A percentile compares a stretch with the other conserved stretches of the same genome.
Conservation (phyloP, 208 protist species). For the Leishmania lainsoni region DNA sequence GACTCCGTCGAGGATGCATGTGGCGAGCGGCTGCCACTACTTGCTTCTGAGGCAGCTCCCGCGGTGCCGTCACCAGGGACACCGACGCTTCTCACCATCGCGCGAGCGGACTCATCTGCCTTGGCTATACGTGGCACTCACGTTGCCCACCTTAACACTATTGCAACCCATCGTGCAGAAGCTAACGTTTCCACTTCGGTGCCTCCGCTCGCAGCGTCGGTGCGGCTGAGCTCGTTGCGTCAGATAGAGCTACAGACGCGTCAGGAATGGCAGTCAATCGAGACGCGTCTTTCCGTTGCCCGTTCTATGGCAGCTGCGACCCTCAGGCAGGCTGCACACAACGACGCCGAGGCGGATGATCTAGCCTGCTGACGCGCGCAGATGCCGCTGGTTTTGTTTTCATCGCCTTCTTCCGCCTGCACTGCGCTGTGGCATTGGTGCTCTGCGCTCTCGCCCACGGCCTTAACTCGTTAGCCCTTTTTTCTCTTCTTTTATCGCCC, state of each 20-base stretch:
- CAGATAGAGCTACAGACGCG: constrained; percentile 5
- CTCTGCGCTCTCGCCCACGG: not conserved
- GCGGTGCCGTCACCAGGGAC: not conserved
- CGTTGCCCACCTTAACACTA: not conserved
- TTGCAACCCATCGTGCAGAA: not conserved
- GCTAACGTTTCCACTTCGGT: not conserved
- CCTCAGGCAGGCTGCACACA: not conserved
- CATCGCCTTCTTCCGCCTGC: not conserved
- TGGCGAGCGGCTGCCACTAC: not conserved
- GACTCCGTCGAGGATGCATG: not conserved
- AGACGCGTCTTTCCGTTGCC: constrained; percentile 12
- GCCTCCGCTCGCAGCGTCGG: not conserved
- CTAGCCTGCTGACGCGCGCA: not conserved
- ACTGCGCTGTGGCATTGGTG: not conserved
- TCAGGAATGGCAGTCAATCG: constrained; percentile 16
- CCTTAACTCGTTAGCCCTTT: not conserved
- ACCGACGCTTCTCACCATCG: too few species aligned
- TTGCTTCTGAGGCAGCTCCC: not conserved
- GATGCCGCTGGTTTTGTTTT: not conserved
- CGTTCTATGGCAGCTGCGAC: constrained; percentile 7
- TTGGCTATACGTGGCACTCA: not conserved
- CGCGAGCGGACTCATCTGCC: not conserved
- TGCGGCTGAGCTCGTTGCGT: constrained; percentile 3
- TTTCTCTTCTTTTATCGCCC: not conserved
- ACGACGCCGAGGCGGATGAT: not conserved